Evolutionary conservation across 2,329 filamentous ascomycete genomes (phyloP).

Genomic region (Fusarium xylarioides): DNA sequence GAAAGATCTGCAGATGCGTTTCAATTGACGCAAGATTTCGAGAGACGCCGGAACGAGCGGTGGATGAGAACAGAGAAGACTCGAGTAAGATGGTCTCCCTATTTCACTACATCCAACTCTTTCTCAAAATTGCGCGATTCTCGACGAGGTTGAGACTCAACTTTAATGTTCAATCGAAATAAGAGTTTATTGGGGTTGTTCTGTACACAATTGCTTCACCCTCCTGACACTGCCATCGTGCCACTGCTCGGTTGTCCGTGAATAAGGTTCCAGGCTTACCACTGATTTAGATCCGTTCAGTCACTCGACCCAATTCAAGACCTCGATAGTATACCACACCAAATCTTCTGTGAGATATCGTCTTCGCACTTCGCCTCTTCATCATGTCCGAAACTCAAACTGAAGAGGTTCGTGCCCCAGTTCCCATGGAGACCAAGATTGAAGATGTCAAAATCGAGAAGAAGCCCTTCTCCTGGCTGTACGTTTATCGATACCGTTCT

Average conservation of each 20-base stretch:
- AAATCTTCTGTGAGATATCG: not conserved
- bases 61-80: conserved; percentile 27
- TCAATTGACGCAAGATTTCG: not conserved
- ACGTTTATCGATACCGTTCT: conserved; percentile 16
- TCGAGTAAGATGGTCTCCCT: conserved; percentile 17
- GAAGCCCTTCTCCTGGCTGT: conserved; percentile 52
- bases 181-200: not conserved
- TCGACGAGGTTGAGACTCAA: no score
- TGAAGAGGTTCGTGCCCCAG: conserved; percentile 10
- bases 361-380: not conserved
- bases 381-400: conserved; percentile 29
- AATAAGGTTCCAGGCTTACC: conserved; percentile 25
- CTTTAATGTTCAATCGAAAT: not conserved
- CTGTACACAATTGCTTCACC: not conserved
- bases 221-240: not conserved
- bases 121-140: not conserved
- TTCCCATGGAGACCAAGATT: conserved; percentile 12
- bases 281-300: not conserved
- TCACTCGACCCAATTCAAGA: not conserved
- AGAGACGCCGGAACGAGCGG: not conserved
- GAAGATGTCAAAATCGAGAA: conserved; percentile 21
- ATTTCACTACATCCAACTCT: not conserved
- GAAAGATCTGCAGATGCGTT: not conserved
- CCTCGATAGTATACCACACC: not conserved
- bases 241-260: conserved; percentile 1